phyloP scores from a whole-genome alignment of 805 yeast genomes.

The Yamadazyma tumulicola region DNA sequence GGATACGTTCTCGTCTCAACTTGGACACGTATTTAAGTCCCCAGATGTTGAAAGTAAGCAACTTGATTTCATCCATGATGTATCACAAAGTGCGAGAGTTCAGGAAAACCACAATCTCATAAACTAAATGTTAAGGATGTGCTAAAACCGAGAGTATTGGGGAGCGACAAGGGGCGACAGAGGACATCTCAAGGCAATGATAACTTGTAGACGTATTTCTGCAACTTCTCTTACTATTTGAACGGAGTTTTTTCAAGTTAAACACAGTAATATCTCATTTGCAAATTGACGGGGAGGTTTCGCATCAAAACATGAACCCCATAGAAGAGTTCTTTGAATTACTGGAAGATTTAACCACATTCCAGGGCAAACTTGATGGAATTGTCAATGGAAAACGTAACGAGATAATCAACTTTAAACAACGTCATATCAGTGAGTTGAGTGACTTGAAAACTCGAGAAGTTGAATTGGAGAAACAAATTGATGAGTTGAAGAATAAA shows the following conservation, averaged over 20 bases:
- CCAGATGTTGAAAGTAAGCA: constrained; percentile 80
- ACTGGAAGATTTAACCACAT: constrained; percentile 11
- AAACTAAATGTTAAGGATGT: no score
- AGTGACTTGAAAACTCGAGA: constrained; percentile 30
- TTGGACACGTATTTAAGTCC: constrained; percentile 86
- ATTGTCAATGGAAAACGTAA: constrained; percentile 22
- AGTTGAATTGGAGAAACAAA: constrained; percentile 25
- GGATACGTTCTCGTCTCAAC: constrained; percentile 57
- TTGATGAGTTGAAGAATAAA: constrained; percentile 23
- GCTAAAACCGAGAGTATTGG: no score
- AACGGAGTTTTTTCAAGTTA: no score
- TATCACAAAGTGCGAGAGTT: neutral
- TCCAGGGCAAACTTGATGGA: constrained; percentile 9
- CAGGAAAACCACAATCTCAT: no score
- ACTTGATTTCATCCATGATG: constrained; percentile 27
- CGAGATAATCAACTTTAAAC: constrained; percentile 29
- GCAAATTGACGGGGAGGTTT: no score
- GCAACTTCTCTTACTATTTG: no score
- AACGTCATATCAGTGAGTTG: constrained; percentile 27
- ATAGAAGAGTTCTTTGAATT: constrained; percentile 11
- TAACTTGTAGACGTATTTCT: no score
- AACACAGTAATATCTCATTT: no score
- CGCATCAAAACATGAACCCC: no score
- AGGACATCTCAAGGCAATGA: no score
- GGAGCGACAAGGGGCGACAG: no score